Percentiles rank a stretch among this genome's conserved stretches.
These are phyloP conservation scores for Magnusiomyces fungicola DNA, from an alignment of 1,139 yeast genomes.

Conservation along the genomic window DNA sequence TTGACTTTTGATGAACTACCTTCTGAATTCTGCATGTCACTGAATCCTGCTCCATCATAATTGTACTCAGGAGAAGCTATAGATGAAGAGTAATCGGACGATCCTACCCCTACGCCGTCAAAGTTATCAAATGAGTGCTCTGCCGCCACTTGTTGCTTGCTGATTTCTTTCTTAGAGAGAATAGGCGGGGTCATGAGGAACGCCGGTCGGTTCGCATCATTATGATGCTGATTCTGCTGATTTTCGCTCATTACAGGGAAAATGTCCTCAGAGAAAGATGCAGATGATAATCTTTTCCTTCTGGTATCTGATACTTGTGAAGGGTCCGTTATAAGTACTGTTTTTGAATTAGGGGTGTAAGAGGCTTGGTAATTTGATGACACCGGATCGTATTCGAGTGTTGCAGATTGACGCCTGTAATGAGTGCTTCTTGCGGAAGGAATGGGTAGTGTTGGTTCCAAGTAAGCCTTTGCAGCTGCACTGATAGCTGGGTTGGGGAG, in stretches of 20 bases:
- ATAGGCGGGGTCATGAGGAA: neutral
- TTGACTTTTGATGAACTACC: no score
- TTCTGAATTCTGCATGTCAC: no score
- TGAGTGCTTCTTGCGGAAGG: no score
- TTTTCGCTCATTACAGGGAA: no score
- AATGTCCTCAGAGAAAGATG: no score
- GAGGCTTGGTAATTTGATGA: neutral
- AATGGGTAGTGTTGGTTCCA: no score
- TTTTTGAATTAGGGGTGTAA: neutral
- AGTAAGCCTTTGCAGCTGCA: no score
- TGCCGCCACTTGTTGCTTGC: slow-evolving; percentile 1
- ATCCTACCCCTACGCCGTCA: neutral
- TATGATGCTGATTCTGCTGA: no score
- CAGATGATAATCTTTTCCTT: neutral
- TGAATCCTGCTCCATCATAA: no score
- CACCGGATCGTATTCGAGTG: neutral
- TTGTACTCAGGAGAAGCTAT: neutral
- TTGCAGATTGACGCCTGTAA: no score
- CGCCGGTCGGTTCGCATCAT: neutral
- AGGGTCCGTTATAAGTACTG: neutral
- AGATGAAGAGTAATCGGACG: neutral
- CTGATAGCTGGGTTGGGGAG: no score
- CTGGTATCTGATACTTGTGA: neutral
- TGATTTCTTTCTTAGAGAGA: neutral
- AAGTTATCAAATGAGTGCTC: neutral